Evolutionary conservation across 2,329 filamentous ascomycete species (phyloP).

Genomic region (Penicillium sp.): DNA sequence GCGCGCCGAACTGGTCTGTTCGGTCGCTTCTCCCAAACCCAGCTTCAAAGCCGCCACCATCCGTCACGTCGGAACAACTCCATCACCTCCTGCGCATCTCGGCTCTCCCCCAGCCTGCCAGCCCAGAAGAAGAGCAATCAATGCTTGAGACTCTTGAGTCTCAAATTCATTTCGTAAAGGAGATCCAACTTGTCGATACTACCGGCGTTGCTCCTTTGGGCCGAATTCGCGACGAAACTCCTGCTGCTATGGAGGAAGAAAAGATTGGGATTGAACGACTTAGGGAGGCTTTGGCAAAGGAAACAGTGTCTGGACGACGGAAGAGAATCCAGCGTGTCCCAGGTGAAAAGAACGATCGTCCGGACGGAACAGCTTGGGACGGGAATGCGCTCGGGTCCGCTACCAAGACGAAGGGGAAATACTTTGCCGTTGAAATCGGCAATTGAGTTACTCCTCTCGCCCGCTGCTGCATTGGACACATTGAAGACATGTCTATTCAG

Average conservation of each 20-base stretch:
- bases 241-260: slow-evolving; percentile 39
- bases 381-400: slow-evolving; percentile 72
- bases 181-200: slow-evolving; percentile 78
- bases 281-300: slow-evolving; percentile 39
- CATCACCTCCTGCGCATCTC: slow-evolving; percentile 85
- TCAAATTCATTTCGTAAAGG: slow-evolving; percentile 87
- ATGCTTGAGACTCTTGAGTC: slow-evolving; percentile 75
- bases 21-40: slow-evolving; percentile 64
- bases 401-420: slow-evolving; percentile 65
- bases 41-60: slow-evolving; percentile 28
- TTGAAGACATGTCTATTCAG: background rate
- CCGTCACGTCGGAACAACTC: slow-evolving; percentile 66
- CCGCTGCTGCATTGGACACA: background rate
- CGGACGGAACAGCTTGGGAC: slow-evolving; percentile 55
- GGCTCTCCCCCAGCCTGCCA: slow-evolving; percentile 72
- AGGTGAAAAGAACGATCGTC: slow-evolving; percentile 28
- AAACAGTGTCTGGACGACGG: slow-evolving; percentile 42
- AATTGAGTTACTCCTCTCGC: slow-evolving; percentile 1
- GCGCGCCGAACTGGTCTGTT: slow-evolving; percentile 80
- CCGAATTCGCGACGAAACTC: slow-evolving; percentile 72
- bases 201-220: slow-evolving; percentile 68
- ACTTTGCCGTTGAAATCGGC: slow-evolving; percentile 68
- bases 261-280: slow-evolving; percentile 42
- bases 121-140: slow-evolving; percentile 60
- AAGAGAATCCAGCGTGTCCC: slow-evolving; percentile 49